These are phyloP conservation scores for Volvariella volvacea DNA, from an alignment of 1,284 basidiomycete genomes.

Conservation along the genomic window DNA sequence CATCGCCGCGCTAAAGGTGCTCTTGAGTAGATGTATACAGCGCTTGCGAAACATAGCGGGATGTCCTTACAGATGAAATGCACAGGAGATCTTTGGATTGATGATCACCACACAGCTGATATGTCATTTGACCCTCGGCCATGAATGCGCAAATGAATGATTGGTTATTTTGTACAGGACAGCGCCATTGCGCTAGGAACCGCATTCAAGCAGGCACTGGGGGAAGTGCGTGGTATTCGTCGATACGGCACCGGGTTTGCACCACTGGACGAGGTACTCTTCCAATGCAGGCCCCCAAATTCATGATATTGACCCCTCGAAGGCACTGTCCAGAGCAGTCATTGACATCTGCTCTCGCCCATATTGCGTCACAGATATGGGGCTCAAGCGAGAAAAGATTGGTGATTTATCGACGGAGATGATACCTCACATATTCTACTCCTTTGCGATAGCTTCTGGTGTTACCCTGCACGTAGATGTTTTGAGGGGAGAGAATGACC, in stretches of 20 bases:
- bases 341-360: conserved; percentile 98
- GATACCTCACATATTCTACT: conserved; percentile 94
- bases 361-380: conserved; percentile 90
- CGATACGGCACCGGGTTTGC: conserved; percentile 97
- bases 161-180: conserved; percentile 59
- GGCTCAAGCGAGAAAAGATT: conserved; percentile 91
- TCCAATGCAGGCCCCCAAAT: conserved; percentile 3
- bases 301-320: conserved; percentile 6
- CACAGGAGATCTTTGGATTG: conserved; percentile 94
- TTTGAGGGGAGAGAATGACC: conserved; percentile 93
- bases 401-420: conserved; percentile 97
- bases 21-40: conserved; percentile 79
- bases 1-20: not conserved
- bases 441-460: conserved; percentile 89
- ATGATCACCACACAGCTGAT: conserved; percentile 99
- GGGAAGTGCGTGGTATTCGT: conserved; percentile 91
- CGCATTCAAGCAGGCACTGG: conserved; percentile 94
- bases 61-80: conserved; percentile 89
- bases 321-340: conserved; percentile 89
- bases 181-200: conserved; percentile 88
- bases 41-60: conserved; percentile 90
- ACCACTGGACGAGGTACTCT: conserved; percentile 87
- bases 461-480: conserved; percentile 92
- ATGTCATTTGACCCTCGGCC: conserved; percentile 30
- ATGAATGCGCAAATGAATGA: conserved; percentile 10